Conservation (phyloP, 441 rosid genomes). For the California macrophylla region DNA sequence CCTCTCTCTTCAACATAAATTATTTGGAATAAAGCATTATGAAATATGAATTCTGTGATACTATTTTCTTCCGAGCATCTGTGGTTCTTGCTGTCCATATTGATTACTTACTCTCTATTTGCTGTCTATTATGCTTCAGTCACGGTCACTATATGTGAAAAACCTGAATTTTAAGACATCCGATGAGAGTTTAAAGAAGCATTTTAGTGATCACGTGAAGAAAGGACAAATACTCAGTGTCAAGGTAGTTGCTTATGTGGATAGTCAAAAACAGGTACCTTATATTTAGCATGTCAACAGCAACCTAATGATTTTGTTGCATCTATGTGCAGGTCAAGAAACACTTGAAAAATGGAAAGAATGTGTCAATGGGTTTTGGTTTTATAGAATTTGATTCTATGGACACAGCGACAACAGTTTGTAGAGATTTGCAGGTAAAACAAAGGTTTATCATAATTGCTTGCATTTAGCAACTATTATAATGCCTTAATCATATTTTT, state of each 20-base stretch:
- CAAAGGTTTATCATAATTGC: slow-evolving; percentile 9
- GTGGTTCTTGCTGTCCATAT: neutral
- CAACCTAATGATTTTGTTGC: slow-evolving; percentile 10
- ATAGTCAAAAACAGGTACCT: neutral
- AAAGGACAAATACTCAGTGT: slow-evolving; percentile 63
- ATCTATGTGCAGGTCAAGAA: slow-evolving; percentile 50
- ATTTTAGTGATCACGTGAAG: slow-evolving; percentile 50
- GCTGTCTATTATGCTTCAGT: slow-evolving; percentile 38
- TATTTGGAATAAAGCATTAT: neutral
- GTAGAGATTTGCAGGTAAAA: slow-evolving; percentile 63
- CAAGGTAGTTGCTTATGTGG: slow-evolving; percentile 44
- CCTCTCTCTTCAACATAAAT: neutral
- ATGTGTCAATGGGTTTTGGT: slow-evolving; percentile 81
- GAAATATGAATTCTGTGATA: neutral
- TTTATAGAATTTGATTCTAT: slow-evolving; percentile 74
- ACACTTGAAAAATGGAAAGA: slow-evolving; percentile 72
- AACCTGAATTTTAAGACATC: slow-evolving; percentile 85
- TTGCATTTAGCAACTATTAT: slow-evolving; percentile 9
- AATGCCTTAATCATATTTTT: neutral
- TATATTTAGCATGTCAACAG: slow-evolving; percentile 13
- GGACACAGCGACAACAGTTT: slow-evolving; percentile 60
- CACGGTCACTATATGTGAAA: slow-evolving; percentile 73
- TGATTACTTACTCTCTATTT: slow-evolving; percentile 10
- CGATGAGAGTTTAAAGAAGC: slow-evolving; percentile 61
- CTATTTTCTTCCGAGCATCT: neutral